Base-by-base conservation (phyloP, 2,329 filamentous ascomycete species). In the Metarhizium brunneum region DNA sequence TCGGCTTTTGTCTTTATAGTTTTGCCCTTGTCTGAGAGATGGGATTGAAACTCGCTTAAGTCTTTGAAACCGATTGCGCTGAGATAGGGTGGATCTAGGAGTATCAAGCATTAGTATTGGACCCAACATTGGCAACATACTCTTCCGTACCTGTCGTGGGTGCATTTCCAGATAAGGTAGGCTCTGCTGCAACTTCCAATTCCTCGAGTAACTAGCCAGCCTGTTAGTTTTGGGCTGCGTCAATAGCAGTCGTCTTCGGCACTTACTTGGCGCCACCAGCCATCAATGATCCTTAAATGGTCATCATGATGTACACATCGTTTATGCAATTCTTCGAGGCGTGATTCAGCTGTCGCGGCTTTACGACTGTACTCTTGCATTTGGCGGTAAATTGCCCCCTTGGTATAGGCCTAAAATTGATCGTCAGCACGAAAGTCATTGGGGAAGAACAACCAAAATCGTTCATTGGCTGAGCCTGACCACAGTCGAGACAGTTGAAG, bases 311-410 rank as follows among this genome's bases (percentile, higher is more conserved):
- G 85, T 59, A 82, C 80, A 35, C 88, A 83, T 66, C 84, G 82
- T 69, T 90, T 91, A 61, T 88, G 83, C 60, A 95, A 76, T 61
- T 95, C 88, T 67, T 86, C 86, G 59, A 96, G 77, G 66, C 89
- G 88, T 57, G 83, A 78, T 74, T 97, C 92, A 59, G 95, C 76
- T 45, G 87, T 88, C 56, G 81, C 79, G 69, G 91, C 92, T 69
- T 95, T 90, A 64, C 94, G 86, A 74, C 95, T 96, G 73, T 95
- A 96, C 73, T 97, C 94, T 68, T 91, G 89, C 91, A 99, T 96
- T 74, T 96, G 92, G 57, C 95, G 90, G 66, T 89, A 87, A 69
- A 99, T 96, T 61, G 94, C 94, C 76, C 96, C 94, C 75, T 97
- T 99, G 58, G 70, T 73, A 58, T 73, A 73, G 54, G 67, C 61